Evolutionary conservation across 106 monocot species (phyloP).

Genomic region (Vanilla planifolia): DNA sequence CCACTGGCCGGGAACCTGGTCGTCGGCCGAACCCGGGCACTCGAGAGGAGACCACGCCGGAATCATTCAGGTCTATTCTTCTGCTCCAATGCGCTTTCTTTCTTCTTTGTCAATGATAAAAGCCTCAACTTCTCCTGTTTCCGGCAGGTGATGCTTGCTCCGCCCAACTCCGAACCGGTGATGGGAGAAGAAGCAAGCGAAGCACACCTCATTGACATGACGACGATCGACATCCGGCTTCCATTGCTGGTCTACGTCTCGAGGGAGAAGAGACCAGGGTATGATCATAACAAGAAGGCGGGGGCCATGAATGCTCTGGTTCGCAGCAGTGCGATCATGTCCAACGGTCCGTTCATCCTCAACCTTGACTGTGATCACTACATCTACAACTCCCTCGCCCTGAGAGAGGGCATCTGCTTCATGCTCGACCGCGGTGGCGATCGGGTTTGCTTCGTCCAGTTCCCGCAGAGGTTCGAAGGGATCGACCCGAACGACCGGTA

Average conservation of each 20-base stretch:
- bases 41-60: slow-evolving; percentile 87
- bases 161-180: slow-evolving; percentile 66
- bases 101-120: background rate
- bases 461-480: slow-evolving; percentile 94
- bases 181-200: slow-evolving; percentile 30
- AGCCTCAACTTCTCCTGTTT: background rate
- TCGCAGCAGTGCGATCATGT: slow-evolving; percentile 88
- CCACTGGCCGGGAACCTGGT: slow-evolving; percentile 96
- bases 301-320: slow-evolving; percentile 98
- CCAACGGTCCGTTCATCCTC: slow-evolving; percentile 91
- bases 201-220: slow-evolving; percentile 34
- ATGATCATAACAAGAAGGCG: slow-evolving; percentile 99
- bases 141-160: slow-evolving; percentile 82
- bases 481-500: slow-evolving; percentile 89
- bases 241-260: slow-evolving; percentile 99
- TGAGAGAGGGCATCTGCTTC: slow-evolving; percentile 97
- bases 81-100: background rate
- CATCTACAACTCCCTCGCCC: slow-evolving; percentile 68
- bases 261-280: slow-evolving; percentile 84
- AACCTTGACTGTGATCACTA: slow-evolving; percentile 98
- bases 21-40: slow-evolving; percentile 41
- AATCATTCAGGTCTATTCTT: slow-evolving; percentile 68
- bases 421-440: slow-evolving; percentile 98
- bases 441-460: slow-evolving; percentile 86
- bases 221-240: slow-evolving; percentile 56